Base-by-base conservation (phyloP, 306 rosid genomes). In the Lathyrus oleraceus region DNA sequence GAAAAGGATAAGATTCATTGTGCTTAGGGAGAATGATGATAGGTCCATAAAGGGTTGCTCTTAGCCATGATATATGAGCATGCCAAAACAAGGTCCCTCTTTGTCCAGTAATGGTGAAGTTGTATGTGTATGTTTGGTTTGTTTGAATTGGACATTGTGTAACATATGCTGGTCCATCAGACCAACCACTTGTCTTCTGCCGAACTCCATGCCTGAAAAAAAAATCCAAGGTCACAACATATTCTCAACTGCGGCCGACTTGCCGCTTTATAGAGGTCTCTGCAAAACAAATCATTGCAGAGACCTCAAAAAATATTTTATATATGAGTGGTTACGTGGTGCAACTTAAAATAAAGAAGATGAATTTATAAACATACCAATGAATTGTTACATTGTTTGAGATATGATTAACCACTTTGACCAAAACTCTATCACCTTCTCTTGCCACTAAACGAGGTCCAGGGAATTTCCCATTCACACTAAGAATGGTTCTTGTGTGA, bases 141-240 rank as follows among this genome's bases (percentile, higher is more conserved):
- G 76, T 80, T 23, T 87, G 96, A 64, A 89, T 89, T 0, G 96
- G 96, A 53, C 98, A 92, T 28, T 92, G 96, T n/a, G 98, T 92
- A 0, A 92, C 63, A 63, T 92, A 92, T 1, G 92, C 85, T 5
- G 98, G 98, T 56, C 98, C 98, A 69, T 92, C 96, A 2, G 84
- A 81, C 96, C 98, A 92, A 0, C 82, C 92, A 73, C 76, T 89
- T 54, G 78, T 75, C 8, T 86, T 75, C 61, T 87, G 96, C 60
- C 86, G 80, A 12, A 92, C 27, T 0, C 98, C 98, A 62, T 92
- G 98, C 96, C 95, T 90, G 80, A 59, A 75, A 42, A 40, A 40
- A 42, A 35, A 40, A 30, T 40, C 30, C 60, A 68, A 35, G 10
- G 61, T 42, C 36, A 60, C 17, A 1, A 21, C 6, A 32, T 64